phyloP scores from a whole-genome alignment of 768 basidiomycete genomes.

The Pholiota conissans region DNA sequence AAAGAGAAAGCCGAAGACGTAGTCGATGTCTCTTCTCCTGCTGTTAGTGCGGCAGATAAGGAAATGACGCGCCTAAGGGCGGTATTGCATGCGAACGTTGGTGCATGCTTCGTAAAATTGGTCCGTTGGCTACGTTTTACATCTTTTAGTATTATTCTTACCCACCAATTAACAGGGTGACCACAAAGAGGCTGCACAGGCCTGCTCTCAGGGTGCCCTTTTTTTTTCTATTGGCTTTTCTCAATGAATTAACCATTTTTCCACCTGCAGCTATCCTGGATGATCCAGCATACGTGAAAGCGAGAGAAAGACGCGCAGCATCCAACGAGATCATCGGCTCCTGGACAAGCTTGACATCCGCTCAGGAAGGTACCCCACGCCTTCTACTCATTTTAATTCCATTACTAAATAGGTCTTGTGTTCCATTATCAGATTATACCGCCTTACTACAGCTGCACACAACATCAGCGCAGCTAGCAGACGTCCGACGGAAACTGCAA shows the following conservation, averaged over 20 bases:
- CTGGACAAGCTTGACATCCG: slow-evolving; percentile 81
- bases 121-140: slow-evolving; percentile 39
- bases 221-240: too few species aligned
- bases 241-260: neutral
- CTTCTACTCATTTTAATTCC: neutral
- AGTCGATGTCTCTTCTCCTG: slow-evolving; percentile 21
- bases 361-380: slow-evolving; percentile 70
- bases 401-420: neutral
- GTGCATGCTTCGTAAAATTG: slow-evolving; percentile 79
- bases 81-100: slow-evolving; percentile 84
- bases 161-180: slow-evolving; percentile 51
- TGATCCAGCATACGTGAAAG: slow-evolving; percentile 85
- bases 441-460: slow-evolving; percentile 66
- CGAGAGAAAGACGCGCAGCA: slow-evolving; percentile 82
- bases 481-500: slow-evolving; percentile 49
- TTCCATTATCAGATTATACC: slow-evolving; percentile 63
- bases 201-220: slow-evolving; percentile 71
- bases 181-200: slow-evolving; percentile 75
- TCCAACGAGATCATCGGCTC: slow-evolving; percentile 80
- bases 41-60: slow-evolving; percentile 18
- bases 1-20: slow-evolving; percentile 7
- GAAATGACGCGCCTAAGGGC: slow-evolving; percentile 42
- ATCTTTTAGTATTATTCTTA: slow-evolving; percentile 4
- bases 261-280: slow-evolving; percentile 69
- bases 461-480: slow-evolving; percentile 42